Conservation (phyloP, 140 eudicot species). For the Senecio squalidus region DNA sequence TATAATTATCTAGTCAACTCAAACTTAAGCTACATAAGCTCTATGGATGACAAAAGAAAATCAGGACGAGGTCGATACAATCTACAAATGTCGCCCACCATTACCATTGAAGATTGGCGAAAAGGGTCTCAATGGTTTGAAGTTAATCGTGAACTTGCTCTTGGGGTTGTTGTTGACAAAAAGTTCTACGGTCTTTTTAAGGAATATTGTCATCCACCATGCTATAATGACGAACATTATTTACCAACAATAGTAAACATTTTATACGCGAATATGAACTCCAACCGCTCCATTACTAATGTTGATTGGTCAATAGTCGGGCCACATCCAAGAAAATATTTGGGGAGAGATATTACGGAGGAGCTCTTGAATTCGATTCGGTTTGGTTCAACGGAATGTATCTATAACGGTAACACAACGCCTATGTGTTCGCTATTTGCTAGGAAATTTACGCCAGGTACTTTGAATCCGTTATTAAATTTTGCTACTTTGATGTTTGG, state of each 20-base stretch:
- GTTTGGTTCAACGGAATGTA: conserved; percentile 29
- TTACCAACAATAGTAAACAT: conserved; percentile 48
- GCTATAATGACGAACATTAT: conserved; percentile 60
- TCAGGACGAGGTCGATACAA: conserved; percentile 58
- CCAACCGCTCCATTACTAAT: conserved; percentile 35
- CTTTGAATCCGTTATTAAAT: conserved; percentile 37
- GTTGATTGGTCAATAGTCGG: conserved; percentile 57
- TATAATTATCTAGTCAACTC: conserved; percentile 38
- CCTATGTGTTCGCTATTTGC: conserved; percentile 49
- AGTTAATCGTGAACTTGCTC: conserved; percentile 45
- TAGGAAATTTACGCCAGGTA: conserved; percentile 43
- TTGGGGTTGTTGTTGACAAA: conserved; percentile 24
- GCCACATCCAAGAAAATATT: conserved; percentile 50
- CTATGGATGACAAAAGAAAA: conserved; percentile 37
- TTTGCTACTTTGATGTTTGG: conserved; percentile 36
- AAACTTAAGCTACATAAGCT: conserved; percentile 31
- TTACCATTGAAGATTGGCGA: conserved; percentile 52
- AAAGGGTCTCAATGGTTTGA: conserved; percentile 68
- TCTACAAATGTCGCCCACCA: conserved; percentile 42
- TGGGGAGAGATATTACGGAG: conserved; percentile 30
- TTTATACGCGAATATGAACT: conserved; percentile 21
- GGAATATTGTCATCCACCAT: conserved; percentile 43
- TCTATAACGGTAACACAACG: conserved; percentile 32
- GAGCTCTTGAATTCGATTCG: conserved; percentile 34
- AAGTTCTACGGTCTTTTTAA: conserved; percentile 36